These are phyloP conservation scores for Penicillium waksmanii DNA, from an alignment of 495 filamentous ascomycete genomes.

Conservation along the genomic window DNA sequence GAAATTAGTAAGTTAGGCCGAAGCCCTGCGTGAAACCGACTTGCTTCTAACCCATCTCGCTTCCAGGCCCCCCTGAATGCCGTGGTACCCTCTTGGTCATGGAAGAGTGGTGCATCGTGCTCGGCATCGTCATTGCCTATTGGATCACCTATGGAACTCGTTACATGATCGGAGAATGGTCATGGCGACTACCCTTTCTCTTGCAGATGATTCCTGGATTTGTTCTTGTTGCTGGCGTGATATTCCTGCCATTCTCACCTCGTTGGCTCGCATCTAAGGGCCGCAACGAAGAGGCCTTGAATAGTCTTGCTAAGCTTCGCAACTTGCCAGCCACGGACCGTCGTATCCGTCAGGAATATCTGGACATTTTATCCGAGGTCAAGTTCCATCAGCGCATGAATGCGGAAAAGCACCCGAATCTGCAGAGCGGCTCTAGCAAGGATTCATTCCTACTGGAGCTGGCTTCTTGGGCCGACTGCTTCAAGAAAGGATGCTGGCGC, in stretches of 20 bases:
- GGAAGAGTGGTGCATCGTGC: constrained; percentile 59
- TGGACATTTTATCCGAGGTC: constrained; percentile 56
- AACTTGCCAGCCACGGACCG: constrained; percentile 44
- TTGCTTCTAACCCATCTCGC: constrained; percentile 4
- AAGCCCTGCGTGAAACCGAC: neutral
- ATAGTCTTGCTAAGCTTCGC: constrained; percentile 50
- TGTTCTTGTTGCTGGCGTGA: constrained; percentile 47
- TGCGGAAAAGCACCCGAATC: constrained; percentile 47
- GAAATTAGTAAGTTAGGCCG: constrained; percentile 48
- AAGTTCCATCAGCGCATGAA: constrained; percentile 52
- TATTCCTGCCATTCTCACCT: constrained; percentile 56
- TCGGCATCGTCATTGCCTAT: constrained; percentile 60
- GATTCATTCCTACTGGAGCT: constrained; percentile 45
- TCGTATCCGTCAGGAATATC: constrained; percentile 50
- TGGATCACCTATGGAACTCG: constrained; percentile 62
- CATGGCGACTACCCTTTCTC: constrained; percentile 55
- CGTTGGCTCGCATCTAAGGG: constrained; percentile 55
- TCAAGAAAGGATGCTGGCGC: constrained; percentile 55
- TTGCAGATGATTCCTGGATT: constrained; percentile 55
- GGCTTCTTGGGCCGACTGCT: constrained; percentile 52
- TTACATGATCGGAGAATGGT: constrained; percentile 55
- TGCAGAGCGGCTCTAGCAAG: constrained; percentile 38
- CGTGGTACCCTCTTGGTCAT: constrained; percentile 56
- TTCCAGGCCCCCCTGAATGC: constrained; percentile 53
- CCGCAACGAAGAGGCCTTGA: constrained; percentile 51